These are phyloP conservation scores for Dendrobium catenatum DNA, from an alignment of 106 monocot genomes.

Conservation along the genomic window DNA sequence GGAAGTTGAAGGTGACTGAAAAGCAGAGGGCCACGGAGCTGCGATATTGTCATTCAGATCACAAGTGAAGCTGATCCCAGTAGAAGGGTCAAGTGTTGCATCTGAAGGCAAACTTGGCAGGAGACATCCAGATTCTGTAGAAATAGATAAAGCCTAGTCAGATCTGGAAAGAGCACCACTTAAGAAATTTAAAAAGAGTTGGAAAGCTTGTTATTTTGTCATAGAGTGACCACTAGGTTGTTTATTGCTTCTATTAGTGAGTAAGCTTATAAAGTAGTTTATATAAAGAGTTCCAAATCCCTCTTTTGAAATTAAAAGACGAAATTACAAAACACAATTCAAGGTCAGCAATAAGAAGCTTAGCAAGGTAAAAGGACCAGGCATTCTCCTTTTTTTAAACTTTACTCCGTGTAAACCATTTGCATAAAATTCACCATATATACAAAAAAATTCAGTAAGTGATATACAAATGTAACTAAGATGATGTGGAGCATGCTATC, in stretches of 20 bases:
- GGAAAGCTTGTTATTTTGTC: not conserved
- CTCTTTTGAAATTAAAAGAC: not conserved
- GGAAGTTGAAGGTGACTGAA: constrained; percentile 50
- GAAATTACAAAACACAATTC: not conserved
- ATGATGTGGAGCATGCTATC: no score
- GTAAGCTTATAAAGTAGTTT: not conserved
- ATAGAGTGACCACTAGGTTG: not conserved
- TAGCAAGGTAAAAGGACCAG: not conserved
- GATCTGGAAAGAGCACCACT: not conserved
- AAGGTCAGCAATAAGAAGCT: not conserved
- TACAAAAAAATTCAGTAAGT: not conserved
- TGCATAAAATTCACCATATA: not conserved
- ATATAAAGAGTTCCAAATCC: not conserved
- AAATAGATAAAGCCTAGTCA: not conserved
- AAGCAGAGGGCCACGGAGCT: constrained; percentile 88
- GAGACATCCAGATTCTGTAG: constrained; percentile 85
- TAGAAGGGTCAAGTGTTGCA: constrained; percentile 65
- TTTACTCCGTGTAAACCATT: not conserved
- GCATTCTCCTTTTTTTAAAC: not conserved
- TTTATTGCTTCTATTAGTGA: not conserved
- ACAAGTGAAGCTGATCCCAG: constrained; percentile 95
- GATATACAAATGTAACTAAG: not conserved
- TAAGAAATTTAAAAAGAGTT: not conserved
- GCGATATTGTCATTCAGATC: constrained; percentile 99
- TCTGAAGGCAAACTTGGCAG: constrained; percentile 95